These are phyloP conservation scores for Plasmodium malariae DNA, from an alignment of 169 alveolate species.

Conservation along the genomic window DNA sequence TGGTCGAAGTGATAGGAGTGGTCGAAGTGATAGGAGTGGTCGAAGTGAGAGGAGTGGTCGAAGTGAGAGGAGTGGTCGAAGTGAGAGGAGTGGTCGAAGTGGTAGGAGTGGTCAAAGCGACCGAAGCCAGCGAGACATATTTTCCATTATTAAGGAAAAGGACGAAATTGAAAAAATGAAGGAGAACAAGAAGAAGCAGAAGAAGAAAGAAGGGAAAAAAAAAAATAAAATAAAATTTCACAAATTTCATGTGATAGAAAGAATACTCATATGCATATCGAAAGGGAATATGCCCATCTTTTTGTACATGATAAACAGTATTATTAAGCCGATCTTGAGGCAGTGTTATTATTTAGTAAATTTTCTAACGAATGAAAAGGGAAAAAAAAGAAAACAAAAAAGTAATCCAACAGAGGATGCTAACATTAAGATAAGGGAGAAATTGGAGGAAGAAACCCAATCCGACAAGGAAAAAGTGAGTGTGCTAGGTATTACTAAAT, in stretches of 20 bases:
- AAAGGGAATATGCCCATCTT: slow-evolving; percentile 17
- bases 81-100: too few species aligned
- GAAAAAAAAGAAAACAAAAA: neutral
- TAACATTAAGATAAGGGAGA: neutral
- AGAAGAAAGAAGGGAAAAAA: slow-evolving; percentile 18
- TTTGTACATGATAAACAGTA: slow-evolving; percentile 11
- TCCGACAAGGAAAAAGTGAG: too few species aligned
- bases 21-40: neutral
- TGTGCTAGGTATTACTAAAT: too few species aligned
- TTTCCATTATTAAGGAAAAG: slow-evolving; percentile 48
- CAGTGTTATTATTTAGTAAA: slow-evolving; percentile 43
- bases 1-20: too few species aligned
- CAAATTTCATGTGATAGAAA: slow-evolving; percentile 35
- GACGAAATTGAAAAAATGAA: slow-evolving; percentile 50
- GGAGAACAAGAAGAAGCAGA: slow-evolving; percentile 23
- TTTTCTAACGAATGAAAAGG: slow-evolving; percentile 4
- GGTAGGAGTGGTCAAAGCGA: neutral
- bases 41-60: neutral
- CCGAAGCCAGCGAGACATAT: slow-evolving; percentile 9
- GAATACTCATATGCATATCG: slow-evolving; percentile 26
- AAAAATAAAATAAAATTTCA: slow-evolving; percentile 37
- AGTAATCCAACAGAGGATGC: neutral
- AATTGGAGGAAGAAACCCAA: neutral
- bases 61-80: too few species aligned
- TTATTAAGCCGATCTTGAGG: slow-evolving; percentile 26